These are phyloP conservation scores for Eutypa lata DNA, from an alignment of 2,329 filamentous ascomycete genomes.

Conservation along the genomic window DNA sequence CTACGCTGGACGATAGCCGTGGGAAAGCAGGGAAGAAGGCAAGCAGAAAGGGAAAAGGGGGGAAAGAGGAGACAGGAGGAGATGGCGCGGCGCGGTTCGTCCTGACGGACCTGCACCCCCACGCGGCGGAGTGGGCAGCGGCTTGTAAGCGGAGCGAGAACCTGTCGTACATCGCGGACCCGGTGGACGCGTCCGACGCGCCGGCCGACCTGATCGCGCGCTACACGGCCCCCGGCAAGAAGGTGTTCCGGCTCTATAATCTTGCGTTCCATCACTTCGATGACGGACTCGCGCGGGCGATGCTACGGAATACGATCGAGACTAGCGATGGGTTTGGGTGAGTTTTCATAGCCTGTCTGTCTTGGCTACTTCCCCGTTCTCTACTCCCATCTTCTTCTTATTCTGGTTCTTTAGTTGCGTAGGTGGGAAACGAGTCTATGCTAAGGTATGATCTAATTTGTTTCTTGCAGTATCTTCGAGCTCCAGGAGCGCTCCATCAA, in stretches of 20 bases:
- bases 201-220: conserved; percentile 45
- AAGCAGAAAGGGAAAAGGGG: conserved; percentile 1
- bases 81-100: conserved; percentile 50
- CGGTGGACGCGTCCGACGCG: conserved; percentile 64
- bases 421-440: no score
- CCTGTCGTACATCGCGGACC: conserved; percentile 55
- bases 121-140: conserved; percentile 56
- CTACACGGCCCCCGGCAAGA: conserved; percentile 34
- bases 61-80: neutral
- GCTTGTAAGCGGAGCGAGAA: conserved; percentile 50
- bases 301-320: conserved; percentile 62
- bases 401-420: no score
- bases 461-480: conserved; percentile 57
- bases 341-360: conserved; percentile 15
- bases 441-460: no score
- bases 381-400: neutral
- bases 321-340: conserved; percentile 64
- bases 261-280: conserved; percentile 77
- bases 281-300: conserved; percentile 56
- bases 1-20: neutral
- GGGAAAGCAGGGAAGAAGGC: neutral
- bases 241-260: conserved; percentile 68
- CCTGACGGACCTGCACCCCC: conserved; percentile 64
- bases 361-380: neutral
- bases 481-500: conserved; percentile 63